These are phyloP conservation scores for Ceratocystis papillata DNA, from an alignment of 2,329 filamentous ascomycete genomes.

Conservation along the genomic window DNA sequence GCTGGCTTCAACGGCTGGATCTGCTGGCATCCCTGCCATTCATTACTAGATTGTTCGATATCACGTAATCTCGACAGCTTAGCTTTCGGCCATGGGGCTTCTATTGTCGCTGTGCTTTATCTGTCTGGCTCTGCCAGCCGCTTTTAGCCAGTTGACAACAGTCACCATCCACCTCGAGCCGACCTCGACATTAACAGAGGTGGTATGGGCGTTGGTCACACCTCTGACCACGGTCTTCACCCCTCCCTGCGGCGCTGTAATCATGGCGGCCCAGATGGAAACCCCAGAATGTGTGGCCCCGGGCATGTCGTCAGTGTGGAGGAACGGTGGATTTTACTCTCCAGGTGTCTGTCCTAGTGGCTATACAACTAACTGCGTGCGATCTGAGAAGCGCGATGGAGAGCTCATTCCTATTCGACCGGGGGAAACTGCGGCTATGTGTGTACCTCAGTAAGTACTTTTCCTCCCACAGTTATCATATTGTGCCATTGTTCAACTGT, in stretches of 20 bases:
- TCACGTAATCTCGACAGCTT: neutral
- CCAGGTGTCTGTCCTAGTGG: constrained; percentile 30
- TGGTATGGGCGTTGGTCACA: constrained; percentile 11
- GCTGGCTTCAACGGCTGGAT: neutral
- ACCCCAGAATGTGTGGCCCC: constrained; percentile 18
- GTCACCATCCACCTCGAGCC: constrained; percentile 12
- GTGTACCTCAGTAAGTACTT: constrained; percentile 28
- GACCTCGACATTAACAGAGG: constrained; percentile 7
- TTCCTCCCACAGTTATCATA: neutral
- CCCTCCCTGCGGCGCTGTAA: constrained; percentile 19
- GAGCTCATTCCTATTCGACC: constrained; percentile 26
- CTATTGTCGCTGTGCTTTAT: neutral
- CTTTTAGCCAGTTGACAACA: constrained; percentile 7
- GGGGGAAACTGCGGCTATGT: constrained; percentile 29
- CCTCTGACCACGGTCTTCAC: constrained; percentile 21
- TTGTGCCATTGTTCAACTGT: neutral
- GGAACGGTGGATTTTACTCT: constrained; percentile 29
- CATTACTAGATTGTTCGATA: neutral
- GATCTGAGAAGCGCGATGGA: constrained; percentile 24
- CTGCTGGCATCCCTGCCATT: neutral
- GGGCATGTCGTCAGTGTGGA: constrained; percentile 27
- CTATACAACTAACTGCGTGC: constrained; percentile 28
- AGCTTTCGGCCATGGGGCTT: neutral
- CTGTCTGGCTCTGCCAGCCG: neutral
- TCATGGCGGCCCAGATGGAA: constrained; percentile 14